These are phyloP conservation scores for Cladosporium cucumerinum DNA, from an alignment of 2,329 filamentous ascomycete species.

Conservation along the genomic window DNA sequence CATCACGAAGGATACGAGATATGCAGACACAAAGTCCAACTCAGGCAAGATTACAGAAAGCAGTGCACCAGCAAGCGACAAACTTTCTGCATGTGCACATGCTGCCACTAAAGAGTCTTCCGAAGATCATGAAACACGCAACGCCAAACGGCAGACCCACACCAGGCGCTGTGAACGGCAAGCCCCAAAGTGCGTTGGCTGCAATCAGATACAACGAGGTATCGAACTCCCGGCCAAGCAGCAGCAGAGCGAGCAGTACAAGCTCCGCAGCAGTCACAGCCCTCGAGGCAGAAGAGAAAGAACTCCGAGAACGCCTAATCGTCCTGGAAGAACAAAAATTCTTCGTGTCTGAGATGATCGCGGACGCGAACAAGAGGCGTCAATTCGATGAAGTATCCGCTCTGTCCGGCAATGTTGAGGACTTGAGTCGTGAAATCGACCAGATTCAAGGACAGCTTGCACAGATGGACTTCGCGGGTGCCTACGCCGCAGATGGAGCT, in stretches of 20 bases:
- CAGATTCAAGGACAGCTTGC: slow-evolving; percentile 33
- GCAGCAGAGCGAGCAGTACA: slow-evolving; percentile 51
- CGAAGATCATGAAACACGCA: slow-evolving; percentile 52
- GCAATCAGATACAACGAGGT: slow-evolving; percentile 58
- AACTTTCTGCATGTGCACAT: slow-evolving; percentile 85
- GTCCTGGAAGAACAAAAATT: slow-evolving; percentile 90
- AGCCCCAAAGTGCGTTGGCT: slow-evolving; percentile 49
- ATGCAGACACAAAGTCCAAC: slow-evolving; percentile 68
- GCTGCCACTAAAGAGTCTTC: slow-evolving; percentile 67
- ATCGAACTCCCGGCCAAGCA: slow-evolving; percentile 37
- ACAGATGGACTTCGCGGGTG: slow-evolving; percentile 38
- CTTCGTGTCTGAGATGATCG: slow-evolving; percentile 82
- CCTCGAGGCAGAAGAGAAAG: slow-evolving; percentile 79
- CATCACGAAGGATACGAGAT: slow-evolving; percentile 76
- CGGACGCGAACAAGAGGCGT: slow-evolving; percentile 68
- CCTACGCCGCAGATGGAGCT: slow-evolving; percentile 29
- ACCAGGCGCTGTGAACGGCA: slow-evolving; percentile 22
- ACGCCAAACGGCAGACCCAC: slow-evolving; percentile 45
- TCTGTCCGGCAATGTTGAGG: slow-evolving; percentile 74
- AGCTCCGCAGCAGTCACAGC: slow-evolving; percentile 50
- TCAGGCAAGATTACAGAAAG: slow-evolving; percentile 72
- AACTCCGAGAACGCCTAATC: slow-evolving; percentile 72
- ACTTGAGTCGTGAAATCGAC: slow-evolving; percentile 75
- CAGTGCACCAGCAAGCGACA: slow-evolving; percentile 77
- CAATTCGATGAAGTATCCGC: slow-evolving; percentile 85